A percentile compares a stretch with the other conserved stretches of the same genome.
These are phyloP conservation scores for Allodekkera sacchari DNA, from an alignment of 805 yeast species.

Conservation along the genomic window DNA sequence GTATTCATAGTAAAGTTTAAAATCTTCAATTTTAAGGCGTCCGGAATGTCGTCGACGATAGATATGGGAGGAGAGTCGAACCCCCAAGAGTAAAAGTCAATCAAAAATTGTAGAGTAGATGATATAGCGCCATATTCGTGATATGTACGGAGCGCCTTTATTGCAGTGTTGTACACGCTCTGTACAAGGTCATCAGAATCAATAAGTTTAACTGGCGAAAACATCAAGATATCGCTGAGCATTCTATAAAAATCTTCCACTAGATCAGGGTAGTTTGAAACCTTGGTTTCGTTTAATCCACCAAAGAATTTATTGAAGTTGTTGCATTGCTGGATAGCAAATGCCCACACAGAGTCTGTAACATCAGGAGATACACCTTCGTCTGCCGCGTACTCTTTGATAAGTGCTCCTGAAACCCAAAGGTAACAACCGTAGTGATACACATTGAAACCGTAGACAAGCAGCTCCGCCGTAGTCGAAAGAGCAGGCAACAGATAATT, in stretches of 20 bases:
- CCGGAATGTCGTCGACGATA: conserved; percentile 48
- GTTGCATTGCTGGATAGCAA: conserved; percentile 58
- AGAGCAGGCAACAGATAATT: conserved; percentile 50
- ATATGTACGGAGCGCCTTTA: conserved; percentile 40
- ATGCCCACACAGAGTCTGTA: conserved; percentile 60
- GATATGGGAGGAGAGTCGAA: conserved; percentile 74
- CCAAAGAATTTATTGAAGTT: conserved; percentile 33
- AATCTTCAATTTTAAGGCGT: conserved; percentile 39
- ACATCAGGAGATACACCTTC: conserved; percentile 31
- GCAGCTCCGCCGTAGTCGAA: conserved; percentile 53
- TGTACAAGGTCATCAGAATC: conserved; percentile 37
- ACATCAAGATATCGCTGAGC: conserved; percentile 71
- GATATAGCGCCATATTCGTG: conserved; percentile 67
- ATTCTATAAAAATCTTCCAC: conserved; percentile 83
- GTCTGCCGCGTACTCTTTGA: conserved; percentile 61
- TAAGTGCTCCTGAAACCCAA: conserved; percentile 82
- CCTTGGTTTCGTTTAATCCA: conserved; percentile 14
- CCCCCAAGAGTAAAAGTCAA: conserved; percentile 84
- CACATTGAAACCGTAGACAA: conserved; percentile 61
- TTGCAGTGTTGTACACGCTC: conserved; percentile 49
- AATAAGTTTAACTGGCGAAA: conserved; percentile 51
- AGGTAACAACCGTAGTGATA: conserved; percentile 75
- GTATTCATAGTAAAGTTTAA: conserved; percentile 38
- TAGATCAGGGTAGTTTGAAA: conserved; percentile 47
- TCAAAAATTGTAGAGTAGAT: conserved; percentile 64